Evolutionary conservation across 805 yeast genomes (phyloP), one percentile per base, ranked within the genome.

Genomic region (Starmerella stigmatis): DNA sequence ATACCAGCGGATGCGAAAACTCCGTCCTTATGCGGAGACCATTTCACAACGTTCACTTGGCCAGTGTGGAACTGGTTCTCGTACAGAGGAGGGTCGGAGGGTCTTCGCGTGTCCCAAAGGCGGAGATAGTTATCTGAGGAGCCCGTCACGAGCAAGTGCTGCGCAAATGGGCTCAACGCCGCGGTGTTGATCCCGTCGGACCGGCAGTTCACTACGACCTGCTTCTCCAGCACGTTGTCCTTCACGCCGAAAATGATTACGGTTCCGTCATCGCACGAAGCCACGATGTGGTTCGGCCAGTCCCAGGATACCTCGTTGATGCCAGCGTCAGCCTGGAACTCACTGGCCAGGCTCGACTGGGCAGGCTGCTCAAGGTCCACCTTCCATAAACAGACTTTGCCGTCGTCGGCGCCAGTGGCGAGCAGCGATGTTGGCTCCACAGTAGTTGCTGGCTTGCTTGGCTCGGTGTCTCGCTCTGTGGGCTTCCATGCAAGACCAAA

Each of bases 11-110:
- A 45, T 2, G 86, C 86, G 8, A 86, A 58, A 4, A 86, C 71
- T 13, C 89, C 89, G 55, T 85, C 94, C 42, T 71, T 67, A 53
- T 74, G 78, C 1, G 88, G 86, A 38, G 82, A 79, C 72, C 88
- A 86, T 57, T 83, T 86, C 46, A 86, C 60, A 34, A 76, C 66
- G 1, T 88, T 81, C 29, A 86, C 75, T 1, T 81, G 64, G 26
- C 74, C 84, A 3, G 80, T 76, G 56, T 86, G 96, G 13, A 92
- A 92, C 52, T 68, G 72, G 23, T 86, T 65, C 46, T 73, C 72
- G 57, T 92, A 73, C 31, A 83, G 57, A 31, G 86, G 84, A n/a
- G 62, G 57, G 1, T 66, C 53, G n/a, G 8, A 8, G 13, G 76
- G 68, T 51, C 76, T 74, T 59, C 94, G 71, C 43, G 80, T 60